Base-by-base conservation (phyloP, 148 eudicot species). In the Drosera capensis region DNA sequence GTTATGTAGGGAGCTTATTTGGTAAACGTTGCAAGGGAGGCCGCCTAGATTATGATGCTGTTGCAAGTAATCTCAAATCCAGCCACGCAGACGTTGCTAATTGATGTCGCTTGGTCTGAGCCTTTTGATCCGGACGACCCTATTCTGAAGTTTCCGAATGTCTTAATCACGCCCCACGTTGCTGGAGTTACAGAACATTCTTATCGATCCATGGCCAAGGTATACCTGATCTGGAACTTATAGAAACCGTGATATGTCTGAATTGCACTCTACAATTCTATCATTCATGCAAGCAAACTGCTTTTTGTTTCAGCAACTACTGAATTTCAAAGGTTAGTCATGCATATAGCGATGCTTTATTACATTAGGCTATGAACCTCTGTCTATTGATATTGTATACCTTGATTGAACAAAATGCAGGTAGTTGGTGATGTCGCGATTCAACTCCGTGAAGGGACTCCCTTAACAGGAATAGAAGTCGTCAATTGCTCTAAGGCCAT, bases 41-140 rank as follows among this genome's bases (percentile, higher is more conserved):
- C 45, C 82, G 85, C 40, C 58, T 92, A 54, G 79, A 85, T 55
- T 92, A 85, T 57, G 74, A 74, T 31, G 80, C 86, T 3, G 75
- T 92, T 44, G 17, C 65, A 36, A 20, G 40, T 48, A 50, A 65
- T 59, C 77, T 85, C 24, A 48, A 68, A 52, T 76, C 90, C 2
- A 95, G 99, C n/a, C 79, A 85, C 52, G 64, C 85, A 57, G 95
- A 94, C 42, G 99, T 66, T 92, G 68, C 95, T 77, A n/a, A 72
- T 71, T 17, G 99, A 92, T 61, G 99, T 85, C 41, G 95, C 95
- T 40, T 92, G 99, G 95, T 73, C 68, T 14, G 99, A 92, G 55
- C 99, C 99, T 39, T 76, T 92, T 50, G 78, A 92, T 60, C 94
- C 99, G 1, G 71, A 71, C 8, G 94, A 92, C 61, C 74, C 77